A percentile compares a stretch with the other conserved stretches of the same genome.
Evolutionary conservation across 2,329 filamentous ascomycete species (phyloP).

Genomic region (Trichophyton benhamiae): DNA sequence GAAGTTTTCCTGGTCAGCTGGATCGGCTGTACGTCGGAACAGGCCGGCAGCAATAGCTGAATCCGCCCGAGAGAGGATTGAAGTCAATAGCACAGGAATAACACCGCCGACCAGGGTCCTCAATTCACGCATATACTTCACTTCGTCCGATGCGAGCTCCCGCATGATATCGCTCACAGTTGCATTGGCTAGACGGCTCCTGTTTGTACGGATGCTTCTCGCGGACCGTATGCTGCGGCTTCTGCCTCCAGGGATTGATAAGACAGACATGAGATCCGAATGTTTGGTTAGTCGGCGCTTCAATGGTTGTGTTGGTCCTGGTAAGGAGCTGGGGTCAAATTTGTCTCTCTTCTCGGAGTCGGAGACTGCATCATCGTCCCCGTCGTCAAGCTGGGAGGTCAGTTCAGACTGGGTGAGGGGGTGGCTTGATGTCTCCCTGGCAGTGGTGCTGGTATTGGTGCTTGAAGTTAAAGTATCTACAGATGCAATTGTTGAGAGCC

Average conservation of each 20-base stretch:
- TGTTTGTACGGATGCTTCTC: slow-evolving; percentile 63
- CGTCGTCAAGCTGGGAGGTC: slow-evolving; percentile 10
- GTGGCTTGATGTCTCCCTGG: neutral
- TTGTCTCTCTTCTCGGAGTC: slow-evolving; percentile 36
- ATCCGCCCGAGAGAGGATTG: slow-evolving; percentile 63
- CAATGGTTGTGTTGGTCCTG: slow-evolving; percentile 42
- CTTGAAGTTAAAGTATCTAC: slow-evolving; percentile 38
- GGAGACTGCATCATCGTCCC: slow-evolving; percentile 8
- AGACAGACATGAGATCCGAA: slow-evolving; percentile 82
- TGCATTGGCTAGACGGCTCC: slow-evolving; percentile 52
- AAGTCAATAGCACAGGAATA: slow-evolving; percentile 78
- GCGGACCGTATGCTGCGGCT: slow-evolving; percentile 61
- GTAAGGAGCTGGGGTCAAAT: slow-evolving; percentile 32
- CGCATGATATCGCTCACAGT: slow-evolving; percentile 64
- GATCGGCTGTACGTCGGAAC: slow-evolving; percentile 47
- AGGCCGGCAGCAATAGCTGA: slow-evolving; percentile 53
- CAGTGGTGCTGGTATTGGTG: neutral
- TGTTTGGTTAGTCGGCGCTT: slow-evolving; percentile 78
- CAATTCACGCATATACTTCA: slow-evolving; percentile 78
- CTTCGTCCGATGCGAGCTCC: slow-evolving; percentile 72
- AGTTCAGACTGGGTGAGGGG: neutral
- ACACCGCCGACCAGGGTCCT: slow-evolving; percentile 91
- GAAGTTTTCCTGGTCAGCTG: slow-evolving; percentile 48
- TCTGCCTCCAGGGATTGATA: slow-evolving; percentile 52
- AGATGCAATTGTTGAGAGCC: slow-evolving; percentile 48